Conservation (phyloP, 2,329 filamentous ascomycete genomes). For the Volutella citrinella region DNA sequence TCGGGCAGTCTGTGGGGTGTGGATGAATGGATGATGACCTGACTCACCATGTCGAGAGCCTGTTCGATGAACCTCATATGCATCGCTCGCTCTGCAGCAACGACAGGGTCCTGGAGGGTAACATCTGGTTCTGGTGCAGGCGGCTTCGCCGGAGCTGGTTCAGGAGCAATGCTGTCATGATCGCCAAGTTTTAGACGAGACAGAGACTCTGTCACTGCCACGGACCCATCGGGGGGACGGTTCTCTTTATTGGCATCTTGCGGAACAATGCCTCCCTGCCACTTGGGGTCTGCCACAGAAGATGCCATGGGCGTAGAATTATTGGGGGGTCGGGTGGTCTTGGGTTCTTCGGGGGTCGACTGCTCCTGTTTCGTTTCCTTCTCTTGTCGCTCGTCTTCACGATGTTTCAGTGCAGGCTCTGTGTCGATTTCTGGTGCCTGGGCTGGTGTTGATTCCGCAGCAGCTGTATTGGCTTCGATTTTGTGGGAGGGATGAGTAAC, state of each 20-base stretch:
- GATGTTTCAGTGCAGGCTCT: neutral
- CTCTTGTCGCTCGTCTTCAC: too few species aligned
- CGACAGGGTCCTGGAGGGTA: conserved; percentile 27
- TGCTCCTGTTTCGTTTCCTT: neutral
- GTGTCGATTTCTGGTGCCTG: conserved; percentile 1
- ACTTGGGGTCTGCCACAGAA: conserved; percentile 2
- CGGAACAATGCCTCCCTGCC: conserved; percentile 2
- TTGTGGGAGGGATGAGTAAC: conserved; percentile 5
- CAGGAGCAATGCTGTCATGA: conserved; percentile 2
- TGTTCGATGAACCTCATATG: conserved; percentile 70
- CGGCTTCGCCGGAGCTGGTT: conserved; percentile 3
- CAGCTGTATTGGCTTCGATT: conserved; percentile 5
- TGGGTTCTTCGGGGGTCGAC: too few species aligned
- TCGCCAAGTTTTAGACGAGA: conserved; percentile 18
- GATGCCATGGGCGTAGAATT: too few species aligned
- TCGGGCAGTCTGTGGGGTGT: too few species aligned
- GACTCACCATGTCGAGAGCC: conserved; percentile 79
- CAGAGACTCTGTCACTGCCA: conserved; percentile 11
- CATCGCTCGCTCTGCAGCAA: conserved; percentile 30
- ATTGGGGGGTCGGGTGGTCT: too few species aligned
- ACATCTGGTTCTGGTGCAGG: conserved; percentile 4
- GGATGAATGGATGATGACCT: neutral
- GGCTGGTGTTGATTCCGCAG: neutral
- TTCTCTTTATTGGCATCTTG: conserved; percentile 36
- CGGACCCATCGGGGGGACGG: conserved; percentile 14